Percentiles rank a stretch among this genome's conserved stretches.
Evolutionary conservation across 2,329 filamentous ascomycete species (phyloP).

Genomic region (Aschersonia sp.): DNA sequence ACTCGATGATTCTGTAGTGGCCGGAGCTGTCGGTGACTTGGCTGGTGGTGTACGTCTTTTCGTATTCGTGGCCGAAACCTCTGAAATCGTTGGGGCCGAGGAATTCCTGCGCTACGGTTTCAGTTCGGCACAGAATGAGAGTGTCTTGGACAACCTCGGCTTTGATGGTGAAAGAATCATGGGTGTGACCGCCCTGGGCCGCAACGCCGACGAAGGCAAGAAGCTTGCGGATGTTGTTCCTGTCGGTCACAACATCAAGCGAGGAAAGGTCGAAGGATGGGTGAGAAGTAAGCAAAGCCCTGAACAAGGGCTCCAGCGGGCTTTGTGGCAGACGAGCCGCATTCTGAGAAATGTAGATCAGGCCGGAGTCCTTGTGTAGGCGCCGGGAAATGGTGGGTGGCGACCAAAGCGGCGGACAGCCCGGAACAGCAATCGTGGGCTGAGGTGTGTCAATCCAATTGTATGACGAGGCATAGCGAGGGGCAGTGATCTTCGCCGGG

Average conservation of each 20-base stretch:
- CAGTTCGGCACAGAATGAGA: conserved; percentile 20
- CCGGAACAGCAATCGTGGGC: conserved; percentile 30
- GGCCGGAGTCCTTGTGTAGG: conserved; percentile 22
- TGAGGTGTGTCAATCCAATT: conserved; percentile 28
- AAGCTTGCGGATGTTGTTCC: conserved; percentile 34
- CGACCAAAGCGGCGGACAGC: conserved; percentile 19
- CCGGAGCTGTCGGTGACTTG: conserved; percentile 22
- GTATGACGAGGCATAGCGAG: conserved; percentile 26
- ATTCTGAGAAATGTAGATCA: conserved; percentile 29
- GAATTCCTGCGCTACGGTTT: conserved; percentile 12
- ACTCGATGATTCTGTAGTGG: conserved; percentile 30
- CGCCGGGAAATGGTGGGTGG: conserved; percentile 10
- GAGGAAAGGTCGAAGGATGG: conserved; percentile 22
- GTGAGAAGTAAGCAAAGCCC: conserved; percentile 21
- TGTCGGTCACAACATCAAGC: conserved; percentile 28
- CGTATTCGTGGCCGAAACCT: conserved; percentile 29
- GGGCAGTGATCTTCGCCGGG: conserved; percentile 21
- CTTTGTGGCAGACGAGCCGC: conserved; percentile 25
- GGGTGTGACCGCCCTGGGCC: conserved; percentile 4
- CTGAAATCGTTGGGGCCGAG: conserved; percentile 20
- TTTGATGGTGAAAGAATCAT: conserved; percentile 23
- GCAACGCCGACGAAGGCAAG: conserved; percentile 24
- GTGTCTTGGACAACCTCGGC: conserved; percentile 23
- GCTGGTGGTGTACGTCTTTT: conserved; percentile 25
- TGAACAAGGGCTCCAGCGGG: conserved; percentile 32